Percentiles rank a stretch among this genome's conserved stretches.
Conservation (phyloP, 805 yeast genomes). For the Ogataea pini region DNA sequence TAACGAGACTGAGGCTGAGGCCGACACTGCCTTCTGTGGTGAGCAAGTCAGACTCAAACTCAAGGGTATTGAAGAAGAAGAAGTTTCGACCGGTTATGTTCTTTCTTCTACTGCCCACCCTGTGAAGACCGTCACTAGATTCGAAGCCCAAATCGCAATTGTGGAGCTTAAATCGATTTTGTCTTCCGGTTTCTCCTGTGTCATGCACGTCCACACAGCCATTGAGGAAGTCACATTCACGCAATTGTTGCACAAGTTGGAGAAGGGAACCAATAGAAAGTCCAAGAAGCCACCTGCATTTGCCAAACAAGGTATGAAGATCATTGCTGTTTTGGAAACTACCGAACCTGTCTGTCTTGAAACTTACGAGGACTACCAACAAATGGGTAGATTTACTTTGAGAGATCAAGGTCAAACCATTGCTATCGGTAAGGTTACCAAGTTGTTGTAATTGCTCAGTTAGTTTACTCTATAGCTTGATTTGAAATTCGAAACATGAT, state of each 20-base stretch:
- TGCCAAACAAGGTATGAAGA: slow-evolving; percentile 98
- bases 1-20: slow-evolving; percentile 95
- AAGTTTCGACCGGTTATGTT: slow-evolving; percentile 87
- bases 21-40: slow-evolving; percentile 87
- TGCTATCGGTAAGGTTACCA: slow-evolving; percentile 97
- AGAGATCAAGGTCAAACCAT: slow-evolving; percentile 98
- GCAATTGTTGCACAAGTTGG: slow-evolving; percentile 85
- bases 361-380: slow-evolving; percentile 88
- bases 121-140: slow-evolving; percentile 83
- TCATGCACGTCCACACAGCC: slow-evolving; percentile 98
- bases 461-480: slow-evolving; percentile 1
- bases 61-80: slow-evolving; percentile 97
- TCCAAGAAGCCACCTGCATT: slow-evolving; percentile 97
- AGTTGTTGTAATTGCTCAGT: slow-evolving; percentile 54
- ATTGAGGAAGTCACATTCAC: slow-evolving; percentile 90
- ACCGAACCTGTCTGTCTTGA: slow-evolving; percentile 91
- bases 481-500: neutral
- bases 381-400: slow-evolving; percentile 95
- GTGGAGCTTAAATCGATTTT: slow-evolving; percentile 94
- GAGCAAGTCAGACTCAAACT: slow-evolving; percentile 94
- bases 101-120: slow-evolving; percentile 85
- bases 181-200: slow-evolving; percentile 95
- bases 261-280: slow-evolving; percentile 94
- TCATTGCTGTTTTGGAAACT: slow-evolving; percentile 87
- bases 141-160: slow-evolving; percentile 95